phyloP scores from a whole-genome alignment of 176 grass and related monocot species.

The Alopecurus myosuroides region DNA sequence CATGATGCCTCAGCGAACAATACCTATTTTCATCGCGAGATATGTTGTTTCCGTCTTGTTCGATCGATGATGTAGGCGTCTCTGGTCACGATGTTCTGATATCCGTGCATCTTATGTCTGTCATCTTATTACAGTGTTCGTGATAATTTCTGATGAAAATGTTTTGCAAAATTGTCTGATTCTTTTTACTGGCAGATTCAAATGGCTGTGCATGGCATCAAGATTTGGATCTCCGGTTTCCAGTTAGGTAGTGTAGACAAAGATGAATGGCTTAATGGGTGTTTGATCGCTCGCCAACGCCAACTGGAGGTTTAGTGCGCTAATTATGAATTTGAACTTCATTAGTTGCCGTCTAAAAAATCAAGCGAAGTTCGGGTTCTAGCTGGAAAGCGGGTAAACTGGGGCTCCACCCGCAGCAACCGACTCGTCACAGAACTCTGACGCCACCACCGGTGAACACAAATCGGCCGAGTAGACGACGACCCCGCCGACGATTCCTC shows the following conservation, averaged over 20 bases:
- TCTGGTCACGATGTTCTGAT: not conserved
- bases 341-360: not conserved
- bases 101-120: not conserved
- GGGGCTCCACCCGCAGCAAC: conserved; percentile 13
- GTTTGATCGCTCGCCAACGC: not conserved
- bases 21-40: not conserved
- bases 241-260: not conserved
- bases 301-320: not conserved
- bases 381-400: not conserved
- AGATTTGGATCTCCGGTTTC: not conserved
- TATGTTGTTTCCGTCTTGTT: not conserved
- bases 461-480: conserved; percentile 30
- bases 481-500: conserved; percentile 36
- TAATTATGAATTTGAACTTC: not conserved
- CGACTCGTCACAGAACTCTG: not conserved
- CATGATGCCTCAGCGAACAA: not conserved
- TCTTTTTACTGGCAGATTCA: not conserved
- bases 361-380: not conserved
- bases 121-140: not conserved
- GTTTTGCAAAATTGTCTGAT: not conserved
- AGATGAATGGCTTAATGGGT: not conserved
- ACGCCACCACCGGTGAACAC: conserved; percentile 29
- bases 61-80: not conserved
- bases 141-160: not conserved
- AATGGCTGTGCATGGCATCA: not conserved